phyloP scores from a whole-genome alignment of 257 asterid genomes.

The Thymus mandschuricus region DNA sequence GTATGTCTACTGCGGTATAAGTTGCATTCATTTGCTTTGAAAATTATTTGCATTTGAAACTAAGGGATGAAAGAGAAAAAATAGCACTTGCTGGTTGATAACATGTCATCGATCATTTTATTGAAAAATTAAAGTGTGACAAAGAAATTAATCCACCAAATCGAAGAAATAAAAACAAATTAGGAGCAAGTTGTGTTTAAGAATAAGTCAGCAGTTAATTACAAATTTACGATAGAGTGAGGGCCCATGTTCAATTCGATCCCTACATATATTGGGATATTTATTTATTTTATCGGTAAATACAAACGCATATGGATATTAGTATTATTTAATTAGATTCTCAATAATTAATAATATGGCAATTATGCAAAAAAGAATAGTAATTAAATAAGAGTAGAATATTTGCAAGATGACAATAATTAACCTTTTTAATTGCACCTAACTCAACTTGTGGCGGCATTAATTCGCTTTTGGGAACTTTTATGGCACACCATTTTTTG shows the following conservation, averaged over 20 bases:
- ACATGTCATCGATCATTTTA: background rate
- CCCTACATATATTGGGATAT: background rate
- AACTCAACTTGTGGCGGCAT: background rate
- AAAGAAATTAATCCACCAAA: constrained; percentile 6
- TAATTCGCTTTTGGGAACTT: background rate
- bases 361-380: too few species aligned
- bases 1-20: too few species aligned
- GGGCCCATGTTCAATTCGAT: background rate
- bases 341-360: too few species aligned
- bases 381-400: too few species aligned
- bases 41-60: too few species aligned
- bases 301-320: too few species aligned
- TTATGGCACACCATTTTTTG: background rate
- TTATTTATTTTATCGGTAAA: too few species aligned
- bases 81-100: background rate
- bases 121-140: constrained; percentile 2
- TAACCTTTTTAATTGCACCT: background rate
- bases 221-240: too few species aligned
- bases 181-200: constrained; percentile 22
- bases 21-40: too few species aligned
- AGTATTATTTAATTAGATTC: too few species aligned
- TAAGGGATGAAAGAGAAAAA: too few species aligned
- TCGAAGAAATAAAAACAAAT: background rate
- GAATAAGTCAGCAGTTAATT: background rate
- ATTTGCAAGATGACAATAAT: background rate